Conservation (phyloP, 441 rosid species). For the Rhodomyrtus psidioides region DNA sequence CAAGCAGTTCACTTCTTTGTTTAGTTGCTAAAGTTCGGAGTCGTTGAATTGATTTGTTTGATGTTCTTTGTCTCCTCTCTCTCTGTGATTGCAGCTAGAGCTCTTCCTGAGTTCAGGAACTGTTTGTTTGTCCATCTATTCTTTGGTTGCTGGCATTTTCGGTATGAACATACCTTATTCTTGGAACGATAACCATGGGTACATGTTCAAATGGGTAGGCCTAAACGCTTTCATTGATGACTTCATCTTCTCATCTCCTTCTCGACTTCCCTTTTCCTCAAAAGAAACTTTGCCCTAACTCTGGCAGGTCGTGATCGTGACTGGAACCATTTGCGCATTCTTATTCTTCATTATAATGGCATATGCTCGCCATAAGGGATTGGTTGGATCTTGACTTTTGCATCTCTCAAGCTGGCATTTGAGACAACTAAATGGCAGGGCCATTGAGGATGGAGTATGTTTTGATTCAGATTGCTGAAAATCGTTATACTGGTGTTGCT, state of each 20-base stretch:
- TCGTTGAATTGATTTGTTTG: not conserved
- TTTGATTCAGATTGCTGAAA: not conserved
- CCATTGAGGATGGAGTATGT: not conserved
- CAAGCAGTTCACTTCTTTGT: not conserved
- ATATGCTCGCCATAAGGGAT: conserved; percentile 74
- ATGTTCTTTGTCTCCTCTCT: not conserved
- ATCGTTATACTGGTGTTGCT: not conserved
- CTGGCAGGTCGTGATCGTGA: conserved; percentile 49
- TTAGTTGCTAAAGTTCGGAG: not conserved
- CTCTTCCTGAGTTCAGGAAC: conserved; percentile 79
- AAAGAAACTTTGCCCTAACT: not conserved
- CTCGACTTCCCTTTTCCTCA: not conserved
- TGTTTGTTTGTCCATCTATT: conserved; percentile 52
- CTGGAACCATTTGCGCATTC: conserved; percentile 26
- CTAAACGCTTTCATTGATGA: not conserved
- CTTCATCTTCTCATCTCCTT: not conserved
- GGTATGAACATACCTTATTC: conserved; percentile 92
- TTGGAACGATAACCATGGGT: conserved; percentile 63
- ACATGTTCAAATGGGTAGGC: conserved; percentile 77
- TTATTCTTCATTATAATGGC: conserved; percentile 51
- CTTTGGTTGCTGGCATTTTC: conserved; percentile 75
- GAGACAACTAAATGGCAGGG: not conserved
- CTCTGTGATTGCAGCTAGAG: conserved; percentile 55
- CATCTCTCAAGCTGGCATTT: not conserved
- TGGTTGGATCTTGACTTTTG: conserved; percentile 63